phyloP scores from a whole-genome alignment of 2,329 filamentous ascomycete species.

The Stemphylium lycopersici region DNA sequence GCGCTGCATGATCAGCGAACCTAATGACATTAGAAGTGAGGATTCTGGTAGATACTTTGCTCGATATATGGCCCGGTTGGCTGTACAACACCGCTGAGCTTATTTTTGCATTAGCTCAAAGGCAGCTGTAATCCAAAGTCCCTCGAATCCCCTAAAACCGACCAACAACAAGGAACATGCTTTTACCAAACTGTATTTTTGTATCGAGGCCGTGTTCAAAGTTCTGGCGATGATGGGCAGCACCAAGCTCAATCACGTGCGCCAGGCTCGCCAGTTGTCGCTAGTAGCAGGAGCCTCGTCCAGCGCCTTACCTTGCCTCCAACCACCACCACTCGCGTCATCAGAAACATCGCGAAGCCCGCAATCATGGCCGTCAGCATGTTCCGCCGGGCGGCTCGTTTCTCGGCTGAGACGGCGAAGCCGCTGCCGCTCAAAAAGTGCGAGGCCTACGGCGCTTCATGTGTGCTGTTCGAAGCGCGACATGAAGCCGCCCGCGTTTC shows the following conservation, averaged over 20 bases:
- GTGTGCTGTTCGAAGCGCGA: constrained; percentile 46
- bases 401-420: constrained; percentile 41
- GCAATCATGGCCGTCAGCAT: constrained; percentile 17
- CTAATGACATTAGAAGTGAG: neutral
- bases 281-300: constrained; percentile 1
- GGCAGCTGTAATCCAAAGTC: neutral
- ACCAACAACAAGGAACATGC: neutral
- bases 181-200: no score
- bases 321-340: constrained; percentile 3
- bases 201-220: constrained; percentile 1
- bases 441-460: constrained; percentile 48
- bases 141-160: neutral
- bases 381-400: constrained; percentile 16
- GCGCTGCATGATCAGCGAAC: constrained; percentile 1
- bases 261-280: neutral
- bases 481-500: constrained; percentile 46
- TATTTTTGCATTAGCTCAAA: neutral
- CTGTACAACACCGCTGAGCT: neutral
- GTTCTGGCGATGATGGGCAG: neutral
- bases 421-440: constrained; percentile 25
- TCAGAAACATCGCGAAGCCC: constrained; percentile 7
- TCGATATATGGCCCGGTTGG: constrained; percentile 1
- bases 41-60: constrained; percentile 11
- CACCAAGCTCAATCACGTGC: constrained; percentile 8
- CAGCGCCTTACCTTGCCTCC: neutral